phyloP scores from a whole-genome alignment of 768 basidiomycete genomes.

The Lyophyllum atratum region DNA sequence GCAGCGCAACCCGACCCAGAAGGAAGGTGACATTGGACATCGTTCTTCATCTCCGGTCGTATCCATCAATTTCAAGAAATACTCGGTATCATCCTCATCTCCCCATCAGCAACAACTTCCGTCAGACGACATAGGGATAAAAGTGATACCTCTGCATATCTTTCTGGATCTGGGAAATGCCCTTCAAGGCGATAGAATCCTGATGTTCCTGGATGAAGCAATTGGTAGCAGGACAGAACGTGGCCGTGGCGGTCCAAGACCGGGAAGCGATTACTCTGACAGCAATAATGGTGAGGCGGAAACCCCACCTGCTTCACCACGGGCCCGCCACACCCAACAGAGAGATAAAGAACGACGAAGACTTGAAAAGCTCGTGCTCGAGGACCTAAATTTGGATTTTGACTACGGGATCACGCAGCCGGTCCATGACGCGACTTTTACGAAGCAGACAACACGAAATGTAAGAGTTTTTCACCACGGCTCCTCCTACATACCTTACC shows the following conservation, averaged over 20 bases:
- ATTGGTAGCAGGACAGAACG: constrained; percentile 3
- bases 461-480: background rate
- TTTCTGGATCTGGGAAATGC: constrained; percentile 66
- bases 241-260: background rate
- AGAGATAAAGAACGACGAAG: constrained; percentile 39
- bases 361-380: constrained; percentile 53
- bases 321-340: constrained; percentile 17
- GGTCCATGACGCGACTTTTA: background rate
- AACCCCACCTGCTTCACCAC: constrained; percentile 41
- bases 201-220: constrained; percentile 52
- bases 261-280: constrained; percentile 19
- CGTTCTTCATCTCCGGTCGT: constrained; percentile 5
- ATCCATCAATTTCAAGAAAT: constrained; percentile 1
- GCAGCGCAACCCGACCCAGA: constrained; percentile 18
- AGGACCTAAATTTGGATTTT: constrained; percentile 58
- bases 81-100: background rate
- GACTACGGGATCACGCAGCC: constrained; percentile 37
- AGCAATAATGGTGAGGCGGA: constrained; percentile 31
- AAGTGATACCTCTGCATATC: constrained; percentile 68
- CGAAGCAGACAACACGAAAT: background rate
- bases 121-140: constrained; percentile 36
- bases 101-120: background rate
- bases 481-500: background rate
- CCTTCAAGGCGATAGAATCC: constrained; percentile 37
- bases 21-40: background rate